Percentiles rank a stretch among this genome's conserved stretches.
Conservation (phyloP, 768 basidiomycete species). For the Leccinum fibrillosum region DNA sequence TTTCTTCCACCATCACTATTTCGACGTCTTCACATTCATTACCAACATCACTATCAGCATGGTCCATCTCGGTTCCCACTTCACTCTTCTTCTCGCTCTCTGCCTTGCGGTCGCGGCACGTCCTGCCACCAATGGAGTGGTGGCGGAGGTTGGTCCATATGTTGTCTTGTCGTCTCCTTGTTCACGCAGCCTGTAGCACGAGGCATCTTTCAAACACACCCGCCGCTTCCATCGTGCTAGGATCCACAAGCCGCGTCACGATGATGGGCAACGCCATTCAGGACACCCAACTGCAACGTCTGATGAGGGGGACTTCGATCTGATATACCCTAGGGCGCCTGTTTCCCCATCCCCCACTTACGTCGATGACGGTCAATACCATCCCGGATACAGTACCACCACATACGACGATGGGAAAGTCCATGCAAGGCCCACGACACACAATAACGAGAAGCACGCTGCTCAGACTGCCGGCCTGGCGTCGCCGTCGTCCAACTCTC, state of each 20-base stretch:
- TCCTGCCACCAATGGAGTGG: constrained; percentile 5
- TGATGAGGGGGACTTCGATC: background rate
- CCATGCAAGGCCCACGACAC: constrained; percentile 21
- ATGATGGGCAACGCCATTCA: constrained; percentile 23
- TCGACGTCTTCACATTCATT: constrained; percentile 22
- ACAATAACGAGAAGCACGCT: constrained; percentile 13
- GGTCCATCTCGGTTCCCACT: constrained; percentile 29
- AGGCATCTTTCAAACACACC: constrained; percentile 1
- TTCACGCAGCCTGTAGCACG: constrained; percentile 11
- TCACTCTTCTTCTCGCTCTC: constrained; percentile 28
- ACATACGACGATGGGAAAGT: constrained; percentile 13
- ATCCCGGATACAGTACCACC: constrained; percentile 1
- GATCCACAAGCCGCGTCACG: constrained; percentile 11
- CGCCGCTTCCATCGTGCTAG: constrained; percentile 14
- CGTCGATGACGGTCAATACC: constrained; percentile 15
- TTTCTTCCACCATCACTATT: constrained; percentile 14
- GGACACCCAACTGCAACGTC: constrained; percentile 15
- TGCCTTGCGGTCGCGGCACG: constrained; percentile 23
- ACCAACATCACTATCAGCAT: constrained; percentile 27
- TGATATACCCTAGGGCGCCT: background rate
- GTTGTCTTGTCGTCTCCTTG: background rate
- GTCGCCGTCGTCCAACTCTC: background rate
- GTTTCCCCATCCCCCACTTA: background rate
- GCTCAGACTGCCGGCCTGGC: background rate
- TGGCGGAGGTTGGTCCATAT: constrained; percentile 10